Evolutionary conservation across 139 green algal species (phyloP), one percentile per base, ranked within the genome.

Genomic region (Pleodorina starrii): DNA sequence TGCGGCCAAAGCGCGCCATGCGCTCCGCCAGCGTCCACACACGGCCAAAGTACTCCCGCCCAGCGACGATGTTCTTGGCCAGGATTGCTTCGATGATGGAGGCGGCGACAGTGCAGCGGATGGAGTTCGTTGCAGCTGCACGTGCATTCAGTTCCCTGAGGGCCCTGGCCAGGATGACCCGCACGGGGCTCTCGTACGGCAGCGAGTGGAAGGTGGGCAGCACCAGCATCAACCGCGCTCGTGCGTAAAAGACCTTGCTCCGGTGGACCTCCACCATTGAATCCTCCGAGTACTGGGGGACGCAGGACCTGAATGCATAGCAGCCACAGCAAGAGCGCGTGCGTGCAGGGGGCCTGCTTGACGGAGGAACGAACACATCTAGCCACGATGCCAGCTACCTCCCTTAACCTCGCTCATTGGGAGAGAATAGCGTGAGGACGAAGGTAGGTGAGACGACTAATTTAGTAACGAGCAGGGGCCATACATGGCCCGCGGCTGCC

Each of bases 1-100:
- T 11, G 57, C 59, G 60, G 4, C 81, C 81, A 27, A 42, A 46
- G 11, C 81, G 81, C 14, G 81, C 81, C 81, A 87, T 77, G 59
- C 81, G 81, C 63, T 87, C 81, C 43, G 81, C 81, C 42, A 87
- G 81, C 12, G 81, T 87, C 81, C 81, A 87, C 29, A 87, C 81
- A 29, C 81, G 60, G 79, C 79, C 40, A 32, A 87, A 87, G 81
- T 87, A 87, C 81, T 87, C 81, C 6, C 60, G 81, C 4, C 81
- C 81, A 0, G 81, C 81, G 43, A 87, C 81, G 25, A 87, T 29
- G 32, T 77, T 46, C 21, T 63, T 60, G 11, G 9, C n/a, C 2
- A 86, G 40, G 40, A 86, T 86, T 23, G 40, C 23, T 7, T 29
- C 14, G 5, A 86, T 29, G 23, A 59, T 51, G 16, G 32, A 50